Conservation (phyloP, 1,284 basidiomycete genomes). For the Sparassis latifolia region DNA sequence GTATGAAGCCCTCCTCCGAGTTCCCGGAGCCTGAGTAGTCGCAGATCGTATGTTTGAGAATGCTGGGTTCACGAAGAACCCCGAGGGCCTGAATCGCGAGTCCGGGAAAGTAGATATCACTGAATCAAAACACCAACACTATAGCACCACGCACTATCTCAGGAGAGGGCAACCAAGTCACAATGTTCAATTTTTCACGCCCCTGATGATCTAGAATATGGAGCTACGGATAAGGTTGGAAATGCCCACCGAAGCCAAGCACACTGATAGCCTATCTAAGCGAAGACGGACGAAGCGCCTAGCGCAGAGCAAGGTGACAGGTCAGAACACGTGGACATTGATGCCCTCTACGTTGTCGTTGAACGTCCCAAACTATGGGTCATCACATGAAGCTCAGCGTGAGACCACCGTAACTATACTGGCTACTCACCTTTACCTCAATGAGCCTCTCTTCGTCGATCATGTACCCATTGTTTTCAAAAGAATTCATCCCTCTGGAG, state of each 20-base stretch:
- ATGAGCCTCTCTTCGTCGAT: slow-evolving; percentile 23
- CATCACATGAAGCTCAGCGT: neutral
- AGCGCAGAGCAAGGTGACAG: neutral
- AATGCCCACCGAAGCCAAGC: neutral
- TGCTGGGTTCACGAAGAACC: too few species aligned
- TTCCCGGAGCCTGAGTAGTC: too few species aligned
- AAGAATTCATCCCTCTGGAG: slow-evolving; percentile 3
- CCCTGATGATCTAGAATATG: neutral
- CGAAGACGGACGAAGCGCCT: neutral
- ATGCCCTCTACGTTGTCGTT: slow-evolving; percentile 14
- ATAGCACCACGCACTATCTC: neutral
- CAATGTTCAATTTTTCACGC: neutral
- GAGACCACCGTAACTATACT: too few species aligned
- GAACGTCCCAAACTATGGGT: slow-evolving; percentile 5
- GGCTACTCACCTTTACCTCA: slow-evolving; percentile 19
- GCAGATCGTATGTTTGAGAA: too few species aligned
- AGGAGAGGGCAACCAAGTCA: neutral
- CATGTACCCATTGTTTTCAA: slow-evolving; percentile 13
- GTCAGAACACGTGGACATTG: slow-evolving; percentile 17
- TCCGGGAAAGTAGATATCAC: too few species aligned
- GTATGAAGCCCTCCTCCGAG: too few species aligned
- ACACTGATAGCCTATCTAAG: neutral
- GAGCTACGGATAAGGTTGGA: neutral
- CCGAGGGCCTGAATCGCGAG: too few species aligned
- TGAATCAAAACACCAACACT: too few species aligned